phyloP scores from a whole-genome alignment of 1,284 basidiomycete species.

The Trametes versicolor region DNA sequence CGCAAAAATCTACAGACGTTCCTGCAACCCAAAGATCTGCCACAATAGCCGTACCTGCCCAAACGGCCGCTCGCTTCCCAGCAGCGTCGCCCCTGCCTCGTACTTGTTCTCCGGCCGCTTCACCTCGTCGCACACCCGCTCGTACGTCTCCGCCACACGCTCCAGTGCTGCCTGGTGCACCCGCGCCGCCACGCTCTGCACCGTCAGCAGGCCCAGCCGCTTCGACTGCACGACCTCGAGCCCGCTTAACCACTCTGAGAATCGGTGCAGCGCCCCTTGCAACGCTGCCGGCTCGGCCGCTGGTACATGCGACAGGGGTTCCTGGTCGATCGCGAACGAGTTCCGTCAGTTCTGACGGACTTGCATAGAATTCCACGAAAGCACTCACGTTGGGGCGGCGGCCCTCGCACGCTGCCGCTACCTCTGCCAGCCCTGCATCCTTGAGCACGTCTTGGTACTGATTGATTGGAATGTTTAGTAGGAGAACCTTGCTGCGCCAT shows the following conservation, averaged over 20 bases:
- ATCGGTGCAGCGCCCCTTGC: conserved; percentile 61
- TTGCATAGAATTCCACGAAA: background rate
- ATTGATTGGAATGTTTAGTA: conserved; percentile 12
- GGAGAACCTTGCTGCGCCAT: background rate
- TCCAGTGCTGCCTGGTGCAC: conserved; percentile 82
- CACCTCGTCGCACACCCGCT: conserved; percentile 76
- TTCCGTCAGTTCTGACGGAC: background rate
- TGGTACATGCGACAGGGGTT: conserved; percentile 74
- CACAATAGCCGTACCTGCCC: conserved; percentile 75
- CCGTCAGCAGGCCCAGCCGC: conserved; percentile 77
- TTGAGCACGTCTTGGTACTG: conserved; percentile 79
- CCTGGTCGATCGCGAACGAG: conserved; percentile 51
- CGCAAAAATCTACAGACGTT: conserved; percentile 24
- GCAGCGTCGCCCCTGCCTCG: conserved; percentile 87
- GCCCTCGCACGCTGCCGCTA: conserved; percentile 66
- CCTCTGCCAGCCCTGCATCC: conserved; percentile 78
- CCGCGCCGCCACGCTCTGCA: conserved; percentile 68
- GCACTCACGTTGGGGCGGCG: conserved; percentile 63
- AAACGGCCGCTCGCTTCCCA: conserved; percentile 86
- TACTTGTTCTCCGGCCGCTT: conserved; percentile 81
- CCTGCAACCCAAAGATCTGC: conserved; percentile 80
- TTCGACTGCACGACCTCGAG: conserved; percentile 81
- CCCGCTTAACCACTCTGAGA: conserved; percentile 76
- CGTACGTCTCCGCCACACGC: conserved; percentile 76
- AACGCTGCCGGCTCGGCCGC: conserved; percentile 65